Evolutionary conservation across 805 yeast genomes (phyloP).

Genomic region (Debaryomyces prosopidis): DNA sequence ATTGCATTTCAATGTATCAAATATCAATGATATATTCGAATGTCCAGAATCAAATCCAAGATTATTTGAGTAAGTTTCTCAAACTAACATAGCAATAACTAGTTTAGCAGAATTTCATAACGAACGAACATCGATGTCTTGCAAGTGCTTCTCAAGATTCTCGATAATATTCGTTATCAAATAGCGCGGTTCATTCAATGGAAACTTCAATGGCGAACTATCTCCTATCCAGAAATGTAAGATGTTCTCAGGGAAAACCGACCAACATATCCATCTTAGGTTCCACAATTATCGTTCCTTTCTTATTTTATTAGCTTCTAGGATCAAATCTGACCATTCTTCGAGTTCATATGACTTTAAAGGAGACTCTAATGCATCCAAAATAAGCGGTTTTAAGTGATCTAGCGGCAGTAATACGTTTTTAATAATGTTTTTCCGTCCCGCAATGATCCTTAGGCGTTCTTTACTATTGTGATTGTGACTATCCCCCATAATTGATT

Average conservation of each 20-base stretch:
- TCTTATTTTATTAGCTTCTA: too few relatives aligned
- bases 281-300: not conserved
- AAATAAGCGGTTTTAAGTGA: constrained; percentile 27
- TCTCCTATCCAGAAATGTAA: constrained; percentile 62
- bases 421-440: constrained; percentile 14
- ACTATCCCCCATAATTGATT: not conserved
- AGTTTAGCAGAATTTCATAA: too few relatives aligned
- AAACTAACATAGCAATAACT: too few relatives aligned
- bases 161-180: constrained; percentile 41
- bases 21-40: too few relatives aligned
- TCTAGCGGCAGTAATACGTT: constrained; percentile 29
- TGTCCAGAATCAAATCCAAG: too few relatives aligned
- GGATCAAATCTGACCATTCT: constrained; percentile 53
- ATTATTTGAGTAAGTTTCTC: too few relatives aligned
- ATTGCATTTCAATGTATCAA: too few relatives aligned
- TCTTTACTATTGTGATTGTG: not conserved
- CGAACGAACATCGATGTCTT: too few relatives aligned
- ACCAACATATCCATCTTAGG: too few relatives aligned
- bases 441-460: too few relatives aligned
- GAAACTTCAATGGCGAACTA: constrained; percentile 66
- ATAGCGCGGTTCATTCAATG: constrained; percentile 68
- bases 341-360: constrained; percentile 45
- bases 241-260: not conserved
- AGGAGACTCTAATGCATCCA: constrained; percentile 41
- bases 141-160: constrained; percentile 23